Percentiles rank a stretch among this genome's conserved stretches.
Evolutionary conservation across 2,329 filamentous ascomycete species (phyloP).

Genomic region (Ilyonectria mors-panacis): DNA sequence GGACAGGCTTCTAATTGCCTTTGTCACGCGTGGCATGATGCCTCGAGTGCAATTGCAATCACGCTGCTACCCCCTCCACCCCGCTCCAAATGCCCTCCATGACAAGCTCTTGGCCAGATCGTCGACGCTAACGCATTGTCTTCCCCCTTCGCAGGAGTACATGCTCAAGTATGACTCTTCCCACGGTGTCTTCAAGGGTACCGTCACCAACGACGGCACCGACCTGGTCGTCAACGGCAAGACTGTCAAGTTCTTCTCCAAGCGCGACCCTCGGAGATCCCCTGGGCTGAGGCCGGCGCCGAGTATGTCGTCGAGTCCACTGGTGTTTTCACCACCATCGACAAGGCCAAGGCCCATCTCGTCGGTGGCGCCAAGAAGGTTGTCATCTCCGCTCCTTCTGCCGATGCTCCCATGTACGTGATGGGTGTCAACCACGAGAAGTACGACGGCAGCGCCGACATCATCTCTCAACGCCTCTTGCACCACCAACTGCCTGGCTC

Average conservation of each 20-base stretch:
- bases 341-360: constrained; percentile 95
- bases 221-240: constrained; percentile 94
- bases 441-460: constrained; percentile 91
- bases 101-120: constrained; percentile 24
- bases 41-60: not conserved
- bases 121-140: constrained; percentile 18
- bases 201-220: constrained; percentile 78
- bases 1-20: not conserved
- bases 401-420: constrained; percentile 99
- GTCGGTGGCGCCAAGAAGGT: constrained; percentile 99
- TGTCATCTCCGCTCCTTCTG: constrained; percentile 91
- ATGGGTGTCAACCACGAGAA: constrained; percentile 98
- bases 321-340: constrained; percentile 98
- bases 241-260: constrained; percentile 93
- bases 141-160: constrained; percentile 78
- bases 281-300: constrained; percentile 89
- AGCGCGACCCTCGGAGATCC: constrained; percentile 91
- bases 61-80: constrained; percentile 6
- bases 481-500: constrained; percentile 99
- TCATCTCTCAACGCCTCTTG: constrained; percentile 99
- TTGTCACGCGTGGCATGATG: constrained; percentile 14
- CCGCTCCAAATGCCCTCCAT: constrained; percentile 24
- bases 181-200: constrained; percentile 97
- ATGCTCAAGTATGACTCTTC: constrained; percentile 99
- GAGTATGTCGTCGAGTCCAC: constrained; percentile 98